phyloP scores from a whole-genome alignment of 1,284 basidiomycete genomes.

The Malassezia globosa region DNA sequence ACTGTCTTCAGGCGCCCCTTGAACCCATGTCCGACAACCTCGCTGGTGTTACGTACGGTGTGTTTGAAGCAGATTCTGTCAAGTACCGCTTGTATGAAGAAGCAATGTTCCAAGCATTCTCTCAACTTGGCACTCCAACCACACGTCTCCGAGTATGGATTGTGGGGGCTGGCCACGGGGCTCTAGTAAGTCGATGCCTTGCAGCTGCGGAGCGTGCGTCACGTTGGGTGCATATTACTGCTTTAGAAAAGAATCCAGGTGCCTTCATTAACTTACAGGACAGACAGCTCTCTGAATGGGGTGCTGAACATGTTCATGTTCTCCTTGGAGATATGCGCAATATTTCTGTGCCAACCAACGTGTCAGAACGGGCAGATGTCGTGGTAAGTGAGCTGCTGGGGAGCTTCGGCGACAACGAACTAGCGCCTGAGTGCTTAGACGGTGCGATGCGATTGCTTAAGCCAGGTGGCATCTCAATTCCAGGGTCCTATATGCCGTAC shows the following conservation, averaged over 20 bases:
- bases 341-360: constrained; percentile 51
- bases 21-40: constrained; percentile 95
- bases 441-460: constrained; percentile 67
- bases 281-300: constrained; percentile 57
- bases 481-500: constrained; percentile 85
- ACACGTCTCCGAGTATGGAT: constrained; percentile 50
- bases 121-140: constrained; percentile 60
- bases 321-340: constrained; percentile 87
- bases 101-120: constrained; percentile 51
- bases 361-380: constrained; percentile 68
- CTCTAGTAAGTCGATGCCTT: constrained; percentile 76
- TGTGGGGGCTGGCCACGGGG: constrained; percentile 88
- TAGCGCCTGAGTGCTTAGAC: constrained; percentile 92
- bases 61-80: constrained; percentile 92
- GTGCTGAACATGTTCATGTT: constrained; percentile 61
- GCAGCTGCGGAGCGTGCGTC: constrained; percentile 64
- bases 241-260: constrained; percentile 76
- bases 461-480: constrained; percentile 81
- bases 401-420: constrained; percentile 95
- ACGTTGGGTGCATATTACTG: constrained; percentile 58
- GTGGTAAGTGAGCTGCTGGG: constrained; percentile 90
- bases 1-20: constrained; percentile 86
- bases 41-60: constrained; percentile 86
- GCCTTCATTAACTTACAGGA: constrained; percentile 41
- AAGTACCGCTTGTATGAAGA: constrained; percentile 95